Percentiles rank a stretch among this genome's conserved stretches.
Conservation (phyloP, 1,139 yeast genomes). For the Debaryomycetaceae sp. region DNA sequence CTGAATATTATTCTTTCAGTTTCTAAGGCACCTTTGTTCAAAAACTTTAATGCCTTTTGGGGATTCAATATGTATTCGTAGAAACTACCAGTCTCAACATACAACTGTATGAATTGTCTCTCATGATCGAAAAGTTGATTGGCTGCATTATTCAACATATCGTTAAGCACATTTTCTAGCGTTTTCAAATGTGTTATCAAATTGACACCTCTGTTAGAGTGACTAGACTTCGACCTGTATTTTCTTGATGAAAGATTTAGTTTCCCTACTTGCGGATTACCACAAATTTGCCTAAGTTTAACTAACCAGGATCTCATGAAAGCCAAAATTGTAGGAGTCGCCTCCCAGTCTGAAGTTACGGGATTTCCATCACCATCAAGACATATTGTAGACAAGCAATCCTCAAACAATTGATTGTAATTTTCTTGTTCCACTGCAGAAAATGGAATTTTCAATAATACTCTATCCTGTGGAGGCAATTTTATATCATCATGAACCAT, state of each 20-base stretch:
- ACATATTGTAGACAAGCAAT: slow-evolving; percentile 62
- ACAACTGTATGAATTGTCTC: slow-evolving; percentile 41
- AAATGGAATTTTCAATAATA: slow-evolving; percentile 68
- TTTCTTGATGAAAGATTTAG: slow-evolving; percentile 28
- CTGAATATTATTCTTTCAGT: slow-evolving; percentile 27
- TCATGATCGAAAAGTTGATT: slow-evolving; percentile 49
- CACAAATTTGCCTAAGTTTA: slow-evolving; percentile 72
- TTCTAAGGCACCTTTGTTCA: slow-evolving; percentile 37
- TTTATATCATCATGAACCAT: slow-evolving; percentile 76
- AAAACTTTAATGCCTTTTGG: slow-evolving; percentile 41
- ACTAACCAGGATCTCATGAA: slow-evolving; percentile 65
- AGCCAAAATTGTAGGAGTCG: slow-evolving; percentile 35
- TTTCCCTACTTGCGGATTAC: slow-evolving; percentile 72
- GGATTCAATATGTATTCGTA: slow-evolving; percentile 55
- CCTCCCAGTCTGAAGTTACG: slow-evolving; percentile 47
- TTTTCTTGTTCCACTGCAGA: slow-evolving; percentile 80
- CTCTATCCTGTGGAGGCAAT: slow-evolving; percentile 74
- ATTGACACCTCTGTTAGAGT: slow-evolving; percentile 12
- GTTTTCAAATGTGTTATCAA: slow-evolving; percentile 48
- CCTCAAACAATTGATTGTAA: slow-evolving; percentile 60
- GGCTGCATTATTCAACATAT: slow-evolving; percentile 55
- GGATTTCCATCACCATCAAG: slow-evolving; percentile 60
- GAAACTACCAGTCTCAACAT: slow-evolving; percentile 60
- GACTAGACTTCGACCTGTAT: slow-evolving; percentile 17
- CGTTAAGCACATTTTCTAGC: slow-evolving; percentile 61